Conservation (phyloP, 2,329 filamentous ascomycete species). For the Ceratocystis smalleyi region DNA sequence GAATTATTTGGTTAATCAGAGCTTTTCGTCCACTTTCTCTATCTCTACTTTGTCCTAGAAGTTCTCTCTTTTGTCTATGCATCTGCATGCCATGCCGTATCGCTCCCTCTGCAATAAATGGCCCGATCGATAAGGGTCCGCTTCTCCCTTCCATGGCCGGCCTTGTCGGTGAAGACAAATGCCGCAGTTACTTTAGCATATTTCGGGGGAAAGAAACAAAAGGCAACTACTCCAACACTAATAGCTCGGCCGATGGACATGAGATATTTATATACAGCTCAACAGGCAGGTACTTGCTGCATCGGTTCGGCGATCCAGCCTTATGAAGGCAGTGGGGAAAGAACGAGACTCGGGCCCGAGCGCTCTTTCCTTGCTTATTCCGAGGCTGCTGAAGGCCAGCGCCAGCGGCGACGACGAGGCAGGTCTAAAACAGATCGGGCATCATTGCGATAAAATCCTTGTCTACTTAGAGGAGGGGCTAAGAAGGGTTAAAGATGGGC, state of each 20-base stretch:
- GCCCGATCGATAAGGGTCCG: background rate
- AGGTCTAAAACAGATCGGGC: background rate
- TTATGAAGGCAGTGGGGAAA: background rate
- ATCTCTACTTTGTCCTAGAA: background rate
- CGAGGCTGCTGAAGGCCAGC: background rate
- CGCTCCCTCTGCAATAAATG: no score
- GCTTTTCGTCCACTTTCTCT: background rate
- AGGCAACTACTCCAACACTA: background rate
- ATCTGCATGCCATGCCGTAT: background rate
- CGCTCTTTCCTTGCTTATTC: background rate
- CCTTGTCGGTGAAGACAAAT: conserved; percentile 4
- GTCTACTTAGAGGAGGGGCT: background rate
- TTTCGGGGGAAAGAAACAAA: background rate
- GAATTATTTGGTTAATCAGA: background rate
- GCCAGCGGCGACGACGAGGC: background rate
- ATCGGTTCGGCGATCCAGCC: background rate
- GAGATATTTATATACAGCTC: background rate
- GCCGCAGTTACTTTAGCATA: background rate
- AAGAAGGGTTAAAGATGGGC: background rate
- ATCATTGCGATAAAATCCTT: background rate
- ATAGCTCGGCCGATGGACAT: background rate
- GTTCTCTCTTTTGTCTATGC: background rate
- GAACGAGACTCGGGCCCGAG: background rate
- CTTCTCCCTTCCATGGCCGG: background rate
- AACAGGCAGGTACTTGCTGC: background rate